phyloP scores from a whole-genome alignment of 1,284 basidiomycete species.

The Puccinia novopanici region DNA sequence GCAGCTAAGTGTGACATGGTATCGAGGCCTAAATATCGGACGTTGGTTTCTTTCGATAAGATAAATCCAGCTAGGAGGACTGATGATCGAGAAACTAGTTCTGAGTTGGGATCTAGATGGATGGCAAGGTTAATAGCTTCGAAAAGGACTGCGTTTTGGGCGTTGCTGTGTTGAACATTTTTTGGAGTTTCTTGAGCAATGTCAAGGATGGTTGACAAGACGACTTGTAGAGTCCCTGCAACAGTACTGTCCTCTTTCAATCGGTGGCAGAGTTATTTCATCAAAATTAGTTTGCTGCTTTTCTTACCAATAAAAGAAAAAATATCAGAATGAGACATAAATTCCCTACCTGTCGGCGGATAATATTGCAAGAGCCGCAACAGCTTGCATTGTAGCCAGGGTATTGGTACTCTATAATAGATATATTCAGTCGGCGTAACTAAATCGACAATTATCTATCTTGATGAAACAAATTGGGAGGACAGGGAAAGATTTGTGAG shows the following conservation, averaged over 20 bases:
- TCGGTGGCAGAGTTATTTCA: neutral
- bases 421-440: constrained; percentile 86
- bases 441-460: constrained; percentile 81
- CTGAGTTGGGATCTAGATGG: constrained; percentile 88
- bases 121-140: constrained; percentile 97
- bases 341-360: constrained; percentile 75
- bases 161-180: constrained; percentile 98
- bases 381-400: constrained; percentile 96
- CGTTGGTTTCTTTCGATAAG: constrained; percentile 95
- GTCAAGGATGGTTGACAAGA: constrained; percentile 86
- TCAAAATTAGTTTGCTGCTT: neutral
- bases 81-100: constrained; percentile 84
- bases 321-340: neutral
- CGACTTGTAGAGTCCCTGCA: constrained; percentile 74
- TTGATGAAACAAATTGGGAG: constrained; percentile 5
- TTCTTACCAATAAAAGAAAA: neutral
- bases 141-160: constrained; percentile 95
- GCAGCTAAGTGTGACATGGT: constrained; percentile 98
- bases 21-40: constrained; percentile 94
- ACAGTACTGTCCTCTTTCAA: constrained; percentile 77
- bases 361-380: constrained; percentile 92
- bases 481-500: constrained; percentile 10
- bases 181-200: constrained; percentile 89
- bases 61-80: constrained; percentile 92
- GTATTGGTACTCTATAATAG: constrained; percentile 96